These are phyloP conservation scores for Aspergillus saccharolyticus DNA, from an alignment of 495 filamentous ascomycete genomes.

Conservation along the genomic window DNA sequence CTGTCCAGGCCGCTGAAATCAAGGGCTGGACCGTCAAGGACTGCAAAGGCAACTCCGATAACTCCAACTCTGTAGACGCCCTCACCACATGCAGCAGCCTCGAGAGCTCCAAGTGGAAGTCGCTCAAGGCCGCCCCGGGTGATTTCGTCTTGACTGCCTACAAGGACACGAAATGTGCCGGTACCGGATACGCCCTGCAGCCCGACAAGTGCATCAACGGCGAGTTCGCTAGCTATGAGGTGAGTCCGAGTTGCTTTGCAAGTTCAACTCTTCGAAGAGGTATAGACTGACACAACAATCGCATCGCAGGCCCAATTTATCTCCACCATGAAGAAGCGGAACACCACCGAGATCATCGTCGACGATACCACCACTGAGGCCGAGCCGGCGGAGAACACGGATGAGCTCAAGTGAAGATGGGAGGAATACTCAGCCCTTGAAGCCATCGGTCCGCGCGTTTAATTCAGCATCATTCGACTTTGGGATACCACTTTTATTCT, in stretches of 20 bases:
- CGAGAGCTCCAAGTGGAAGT: background rate
- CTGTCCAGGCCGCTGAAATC: background rate
- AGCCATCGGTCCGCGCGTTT: background rate
- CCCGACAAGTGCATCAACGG: background rate
- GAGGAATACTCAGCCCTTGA: background rate
- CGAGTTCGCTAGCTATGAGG: background rate
- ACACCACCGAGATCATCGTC: background rate
- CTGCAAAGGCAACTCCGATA: background rate
- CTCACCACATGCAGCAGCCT: background rate
- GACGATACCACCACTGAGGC: background rate
- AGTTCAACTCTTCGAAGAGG: no score
- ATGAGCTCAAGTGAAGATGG: no score
- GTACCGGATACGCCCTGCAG: slow-evolving; percentile 1
- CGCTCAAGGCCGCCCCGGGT: background rate
- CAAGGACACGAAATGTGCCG: background rate
- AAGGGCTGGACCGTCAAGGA: slow-evolving; percentile 1
- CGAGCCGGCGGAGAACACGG: background rate
- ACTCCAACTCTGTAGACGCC: background rate
- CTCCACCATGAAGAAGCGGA: background rate
- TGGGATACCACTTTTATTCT: background rate
- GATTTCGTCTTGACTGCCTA: background rate
- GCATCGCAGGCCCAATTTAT: background rate
- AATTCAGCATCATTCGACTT: background rate
- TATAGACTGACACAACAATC: background rate
- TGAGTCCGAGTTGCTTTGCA: background rate